Percentiles rank a stretch among this genome's conserved stretches.
Conservation (phyloP, 1,284 basidiomycete genomes). For the Ganoderma sinense region DNA sequence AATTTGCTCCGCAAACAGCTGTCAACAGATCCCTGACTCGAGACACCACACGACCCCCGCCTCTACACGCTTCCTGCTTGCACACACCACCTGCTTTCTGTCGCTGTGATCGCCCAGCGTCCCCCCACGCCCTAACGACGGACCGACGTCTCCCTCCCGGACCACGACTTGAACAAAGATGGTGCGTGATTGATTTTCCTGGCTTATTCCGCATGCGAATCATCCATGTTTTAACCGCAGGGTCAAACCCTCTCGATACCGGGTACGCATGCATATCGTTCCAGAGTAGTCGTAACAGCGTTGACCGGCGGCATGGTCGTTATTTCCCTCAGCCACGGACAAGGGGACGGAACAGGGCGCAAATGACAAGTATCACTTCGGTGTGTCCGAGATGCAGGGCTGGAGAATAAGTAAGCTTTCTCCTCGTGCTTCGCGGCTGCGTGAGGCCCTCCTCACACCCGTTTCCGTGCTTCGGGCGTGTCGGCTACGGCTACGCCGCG, state of each 20-base stretch:
- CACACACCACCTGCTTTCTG: slow-evolving; percentile 8
- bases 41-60: slow-evolving; percentile 34
- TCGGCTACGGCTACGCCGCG: background rate
- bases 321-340: slow-evolving; percentile 66
- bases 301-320: slow-evolving; percentile 15
- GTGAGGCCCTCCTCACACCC: slow-evolving; percentile 10
- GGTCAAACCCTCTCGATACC: slow-evolving; percentile 80
- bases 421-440: background rate
- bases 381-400: slow-evolving; percentile 97
- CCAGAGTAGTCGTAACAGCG: background rate
- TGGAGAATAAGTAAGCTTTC: slow-evolving; percentile 92
- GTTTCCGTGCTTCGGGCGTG: slow-evolving; percentile 10
- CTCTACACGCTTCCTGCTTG: slow-evolving; percentile 2
- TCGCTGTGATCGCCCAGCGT: slow-evolving; percentile 4
- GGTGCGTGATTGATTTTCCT: slow-evolving; percentile 30
- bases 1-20: slow-evolving; percentile 39
- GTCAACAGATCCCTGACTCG: slow-evolving; percentile 38
- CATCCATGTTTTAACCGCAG: slow-evolving; percentile 43
- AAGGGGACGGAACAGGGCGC: slow-evolving; percentile 86
- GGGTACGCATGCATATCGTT: slow-evolving; percentile 50
- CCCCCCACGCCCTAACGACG: slow-evolving; percentile 4
- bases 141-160: slow-evolving; percentile 9
- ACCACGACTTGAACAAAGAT: slow-evolving; percentile 24
- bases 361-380: slow-evolving; percentile 84
- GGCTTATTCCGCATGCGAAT: slow-evolving; percentile 2